phyloP scores from a whole-genome alignment of 495 filamentous ascomycete genomes.

The Polyplosphaeria fusca region DNA sequence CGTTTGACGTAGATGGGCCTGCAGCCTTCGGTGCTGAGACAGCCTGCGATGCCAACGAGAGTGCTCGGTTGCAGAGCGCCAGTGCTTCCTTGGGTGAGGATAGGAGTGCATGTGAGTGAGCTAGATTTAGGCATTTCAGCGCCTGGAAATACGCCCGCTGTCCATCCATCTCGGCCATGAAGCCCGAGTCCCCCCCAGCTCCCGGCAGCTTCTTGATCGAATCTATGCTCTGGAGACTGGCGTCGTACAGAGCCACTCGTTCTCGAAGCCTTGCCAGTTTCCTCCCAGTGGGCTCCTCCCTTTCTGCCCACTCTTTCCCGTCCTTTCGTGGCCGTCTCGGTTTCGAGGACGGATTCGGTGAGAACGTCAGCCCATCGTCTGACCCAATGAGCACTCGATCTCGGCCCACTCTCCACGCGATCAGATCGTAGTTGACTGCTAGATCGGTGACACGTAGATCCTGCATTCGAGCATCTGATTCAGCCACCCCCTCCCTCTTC shows the following conservation, averaged over 20 bases:
- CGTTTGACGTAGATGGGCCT: constrained; percentile 24
- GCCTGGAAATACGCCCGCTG: constrained; percentile 84
- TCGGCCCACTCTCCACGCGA: constrained; percentile 91
- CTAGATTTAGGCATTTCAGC: constrained; percentile 83
- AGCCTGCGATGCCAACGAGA: constrained; percentile 49
- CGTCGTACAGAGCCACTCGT: constrained; percentile 87
- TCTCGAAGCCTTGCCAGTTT: constrained; percentile 81
- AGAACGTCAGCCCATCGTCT: constrained; percentile 66
- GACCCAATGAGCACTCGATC: constrained; percentile 83
- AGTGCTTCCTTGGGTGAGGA: constrained; percentile 74
- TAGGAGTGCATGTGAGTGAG: constrained; percentile 75
- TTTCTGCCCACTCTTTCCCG: constrained; percentile 49
- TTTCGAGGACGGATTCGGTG: constrained; percentile 41
- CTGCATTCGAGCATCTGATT: constrained; percentile 85
- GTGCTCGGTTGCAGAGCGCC: constrained; percentile 72
- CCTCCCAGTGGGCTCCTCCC: constrained; percentile 56
- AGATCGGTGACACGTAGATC: constrained; percentile 88
- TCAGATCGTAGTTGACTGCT: constrained; percentile 85
- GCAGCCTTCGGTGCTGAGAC: constrained; percentile 28
- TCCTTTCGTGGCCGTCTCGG: constrained; percentile 55
- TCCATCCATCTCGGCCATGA: constrained; percentile 71
- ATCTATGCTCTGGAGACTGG: constrained; percentile 83
- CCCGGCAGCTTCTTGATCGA: constrained; percentile 86
- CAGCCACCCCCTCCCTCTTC: constrained; percentile 73
- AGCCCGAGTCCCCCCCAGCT: constrained; percentile 76